Evolutionary conservation across 2,329 filamentous ascomycete species (phyloP).

Genomic region (Torrubiella hemipterigena): DNA sequence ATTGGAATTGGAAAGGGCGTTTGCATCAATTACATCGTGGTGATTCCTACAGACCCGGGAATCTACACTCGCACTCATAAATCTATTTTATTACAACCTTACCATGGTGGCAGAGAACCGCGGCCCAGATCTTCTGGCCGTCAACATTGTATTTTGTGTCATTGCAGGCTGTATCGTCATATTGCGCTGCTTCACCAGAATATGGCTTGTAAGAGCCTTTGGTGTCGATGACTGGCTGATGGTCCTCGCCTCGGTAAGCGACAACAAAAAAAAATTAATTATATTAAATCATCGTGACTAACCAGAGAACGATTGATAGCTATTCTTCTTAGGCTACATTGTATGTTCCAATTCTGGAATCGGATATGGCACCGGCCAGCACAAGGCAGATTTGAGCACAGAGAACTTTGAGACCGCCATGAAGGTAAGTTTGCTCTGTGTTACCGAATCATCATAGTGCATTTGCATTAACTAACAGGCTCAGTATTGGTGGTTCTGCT

Average conservation of each 20-base stretch:
- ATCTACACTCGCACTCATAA: too few species aligned
- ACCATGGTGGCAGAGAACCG: conserved; percentile 11
- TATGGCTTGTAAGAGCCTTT: conserved; percentile 22
- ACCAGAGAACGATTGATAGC: conserved; percentile 10
- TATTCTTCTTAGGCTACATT: conserved; percentile 23
- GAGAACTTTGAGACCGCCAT: conserved; percentile 17
- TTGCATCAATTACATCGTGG: too few species aligned
- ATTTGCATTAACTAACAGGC: not conserved
- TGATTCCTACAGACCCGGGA: too few species aligned
- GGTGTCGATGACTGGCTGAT: conserved; percentile 27
- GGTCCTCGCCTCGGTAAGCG: conserved; percentile 19
- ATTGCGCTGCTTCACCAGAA: conserved; percentile 7
- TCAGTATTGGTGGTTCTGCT: conserved; percentile 25
- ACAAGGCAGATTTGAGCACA: conserved; percentile 17
- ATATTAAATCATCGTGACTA: not conserved
- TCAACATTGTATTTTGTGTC: conserved; percentile 13
- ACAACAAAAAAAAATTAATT: not conserved
- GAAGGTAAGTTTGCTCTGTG: conserved; percentile 21
- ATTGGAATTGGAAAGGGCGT: too few species aligned
- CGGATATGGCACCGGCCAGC: conserved; percentile 26
- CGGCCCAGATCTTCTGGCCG: conserved; percentile 13
- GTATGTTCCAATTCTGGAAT: conserved; percentile 22
- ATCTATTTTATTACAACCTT: too few species aligned
- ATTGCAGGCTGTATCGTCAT: conserved; percentile 11
- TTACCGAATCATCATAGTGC: not conserved